Percentiles rank a stretch among this genome's conserved stretches.
These are phyloP conservation scores for Prorocentrum cordatum DNA, from an alignment of 169 alveolate species.

Conservation along the genomic window DNA sequence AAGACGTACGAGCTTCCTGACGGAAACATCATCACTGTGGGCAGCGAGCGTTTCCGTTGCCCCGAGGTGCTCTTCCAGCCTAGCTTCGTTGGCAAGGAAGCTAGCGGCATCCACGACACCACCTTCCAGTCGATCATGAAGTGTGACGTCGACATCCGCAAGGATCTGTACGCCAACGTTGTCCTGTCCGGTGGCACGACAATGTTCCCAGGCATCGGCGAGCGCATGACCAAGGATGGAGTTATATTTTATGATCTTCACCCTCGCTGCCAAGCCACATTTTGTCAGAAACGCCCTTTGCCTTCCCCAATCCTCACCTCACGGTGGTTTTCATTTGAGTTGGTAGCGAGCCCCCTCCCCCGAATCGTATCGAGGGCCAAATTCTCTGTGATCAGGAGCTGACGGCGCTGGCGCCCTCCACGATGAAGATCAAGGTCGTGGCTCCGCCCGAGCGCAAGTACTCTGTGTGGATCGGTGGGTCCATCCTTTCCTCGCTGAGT, in stretches of 20 bases:
- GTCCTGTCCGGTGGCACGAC: slow-evolving; percentile 95
- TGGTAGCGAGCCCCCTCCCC: too few relatives aligned
- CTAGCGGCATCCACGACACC: slow-evolving; percentile 83
- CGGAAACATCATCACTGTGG: slow-evolving; percentile 88
- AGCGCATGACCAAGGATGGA: slow-evolving; percentile 90
- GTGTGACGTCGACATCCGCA: slow-evolving; percentile 95
- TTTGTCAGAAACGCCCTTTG: too few relatives aligned
- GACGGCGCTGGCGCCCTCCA: slow-evolving; percentile 88
- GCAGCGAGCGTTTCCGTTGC: slow-evolving; percentile 90
- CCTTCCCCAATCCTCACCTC: too few relatives aligned
- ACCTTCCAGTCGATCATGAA: slow-evolving; percentile 92
- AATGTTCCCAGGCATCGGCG: slow-evolving; percentile 90
- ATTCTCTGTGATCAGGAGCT: too few relatives aligned
- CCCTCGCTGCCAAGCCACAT: too few relatives aligned
- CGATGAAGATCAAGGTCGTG: slow-evolving; percentile 92
- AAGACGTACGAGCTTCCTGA: slow-evolving; percentile 95
- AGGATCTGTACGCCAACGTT: slow-evolving; percentile 90
- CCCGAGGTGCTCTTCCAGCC: slow-evolving; percentile 87
- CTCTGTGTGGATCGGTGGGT: slow-evolving; percentile 98
- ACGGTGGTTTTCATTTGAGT: too few relatives aligned
- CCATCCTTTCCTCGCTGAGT: slow-evolving; percentile 88
- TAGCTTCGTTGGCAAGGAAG: background rate
- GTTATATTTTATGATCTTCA: too few relatives aligned
- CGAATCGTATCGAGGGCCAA: too few relatives aligned
- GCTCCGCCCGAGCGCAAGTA: slow-evolving; percentile 96